Evolutionary conservation across 148 eudicot species (phyloP), one percentile per base, ranked within the genome.

Genomic region (Nyssa sinensis): DNA sequence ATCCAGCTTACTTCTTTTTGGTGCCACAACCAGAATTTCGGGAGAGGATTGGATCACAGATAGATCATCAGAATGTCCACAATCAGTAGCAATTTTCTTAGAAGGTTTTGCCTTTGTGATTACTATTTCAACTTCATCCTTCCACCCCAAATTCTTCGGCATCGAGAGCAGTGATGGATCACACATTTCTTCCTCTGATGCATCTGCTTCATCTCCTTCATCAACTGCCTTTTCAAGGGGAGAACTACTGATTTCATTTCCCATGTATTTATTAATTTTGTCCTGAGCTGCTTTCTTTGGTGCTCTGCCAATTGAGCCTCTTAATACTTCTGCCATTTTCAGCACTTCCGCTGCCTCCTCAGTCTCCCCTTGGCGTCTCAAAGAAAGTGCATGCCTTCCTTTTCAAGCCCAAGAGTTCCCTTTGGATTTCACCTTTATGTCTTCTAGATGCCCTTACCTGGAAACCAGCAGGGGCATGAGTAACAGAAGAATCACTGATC

Each of bases 271-370:
- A 67, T 14, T 14, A 19, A 33, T 47, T 70, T 76, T 86, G 41
- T 71, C 55, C 62, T 71, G 44, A 29, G 64, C 77, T 64, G 77
- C 83, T 73, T 62, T 78, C n/a, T 75, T 82, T 33, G 93, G 79
- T 10, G 84, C 74, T 92, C 96, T 57, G 86, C 86, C 76, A 92
- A 75, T 77, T 95, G 88, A 25, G 83, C 86, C 85, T 95, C 98
- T n/a, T 62, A 92, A 80, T 55, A 23, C 82, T 80, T 87, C 84
- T 0, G 97, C 89, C 63, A 65, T 66, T 72, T 82, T 71, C 63
- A 92, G 88, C 32, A 88, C 82, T 88, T 92, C 89, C 41, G 92
- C 98, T 30, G 97, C 98, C 80, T 88, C 96, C 32, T 88, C 84
- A 28, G 67, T 82, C 27, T 90, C 84, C 75, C 97, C 98, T 79